Conservation (phyloP, 192 early-diverging fungal species). For the Podila minutissima region DNA sequence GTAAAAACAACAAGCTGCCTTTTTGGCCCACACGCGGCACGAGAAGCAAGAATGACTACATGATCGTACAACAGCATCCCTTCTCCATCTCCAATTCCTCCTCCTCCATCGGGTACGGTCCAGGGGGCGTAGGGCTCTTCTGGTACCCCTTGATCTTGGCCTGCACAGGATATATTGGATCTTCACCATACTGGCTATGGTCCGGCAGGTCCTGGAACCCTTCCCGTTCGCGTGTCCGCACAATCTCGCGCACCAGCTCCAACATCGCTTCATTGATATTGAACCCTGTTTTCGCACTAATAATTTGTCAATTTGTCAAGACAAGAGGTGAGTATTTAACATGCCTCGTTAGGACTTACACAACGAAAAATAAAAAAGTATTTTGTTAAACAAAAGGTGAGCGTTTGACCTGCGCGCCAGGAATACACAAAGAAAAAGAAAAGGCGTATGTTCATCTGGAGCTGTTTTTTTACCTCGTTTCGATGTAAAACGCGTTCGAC, state of each 20-base stretch:
- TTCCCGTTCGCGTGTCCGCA: constrained; percentile 2
- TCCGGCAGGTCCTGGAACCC: background rate
- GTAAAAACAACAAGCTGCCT: too few relatives aligned
- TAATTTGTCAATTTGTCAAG: background rate
- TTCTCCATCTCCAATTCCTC: background rate
- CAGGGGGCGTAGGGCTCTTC: constrained; percentile 24
- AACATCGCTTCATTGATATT: constrained; percentile 34
- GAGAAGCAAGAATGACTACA: constrained; percentile 9
- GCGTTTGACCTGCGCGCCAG: too few relatives aligned
- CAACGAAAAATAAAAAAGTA: too few relatives aligned
- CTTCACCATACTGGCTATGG: background rate
- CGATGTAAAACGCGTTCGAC: constrained; percentile 71
- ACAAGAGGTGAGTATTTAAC: background rate
- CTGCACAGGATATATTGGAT: background rate
- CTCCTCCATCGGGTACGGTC: constrained; percentile 3
- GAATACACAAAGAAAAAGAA: background rate
- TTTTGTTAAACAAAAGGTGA: too few relatives aligned
- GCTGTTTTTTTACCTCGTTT: constrained; percentile 55
- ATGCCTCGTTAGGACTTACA: too few relatives aligned
- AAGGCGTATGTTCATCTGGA: too few relatives aligned
- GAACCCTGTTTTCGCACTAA: constrained; percentile 33
- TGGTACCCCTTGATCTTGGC: constrained; percentile 13
- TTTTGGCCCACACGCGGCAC: too few relatives aligned
- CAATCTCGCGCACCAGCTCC: constrained; percentile 37
- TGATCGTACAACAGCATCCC: constrained; percentile 26